Evolutionary conservation across 495 filamentous ascomycete species (phyloP).

Genomic region (Monascus purpureus): DNA sequence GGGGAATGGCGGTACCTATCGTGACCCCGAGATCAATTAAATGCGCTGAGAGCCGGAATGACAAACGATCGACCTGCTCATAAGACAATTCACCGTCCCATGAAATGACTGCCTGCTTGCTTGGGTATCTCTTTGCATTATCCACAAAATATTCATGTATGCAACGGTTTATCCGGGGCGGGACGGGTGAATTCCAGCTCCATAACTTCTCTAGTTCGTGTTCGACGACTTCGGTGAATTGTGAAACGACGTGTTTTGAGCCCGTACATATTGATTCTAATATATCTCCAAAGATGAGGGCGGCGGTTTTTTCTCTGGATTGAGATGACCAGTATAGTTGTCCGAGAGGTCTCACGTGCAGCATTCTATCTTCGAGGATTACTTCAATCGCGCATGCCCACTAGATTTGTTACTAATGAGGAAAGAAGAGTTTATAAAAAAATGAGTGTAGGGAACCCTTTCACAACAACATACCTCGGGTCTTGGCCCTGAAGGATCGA

Average conservation of each 20-base stretch:
- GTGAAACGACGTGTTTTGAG: not conserved
- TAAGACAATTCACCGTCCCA: conserved; percentile 31
- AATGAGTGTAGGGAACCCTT: too few species aligned
- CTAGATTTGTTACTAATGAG: too few species aligned
- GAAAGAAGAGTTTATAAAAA: too few species aligned
- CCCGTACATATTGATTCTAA: not conserved
- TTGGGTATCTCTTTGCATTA: not conserved
- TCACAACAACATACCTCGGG: not conserved
- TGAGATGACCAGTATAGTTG: not conserved
- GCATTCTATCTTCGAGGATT: not conserved
- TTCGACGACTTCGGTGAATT: not conserved
- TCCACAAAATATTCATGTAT: not conserved
- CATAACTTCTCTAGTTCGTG: not conserved
- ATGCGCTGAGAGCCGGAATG: conserved; percentile 2
- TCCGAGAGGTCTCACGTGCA: not conserved
- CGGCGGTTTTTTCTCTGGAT: not conserved
- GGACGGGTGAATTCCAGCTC: not conserved
- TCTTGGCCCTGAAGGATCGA: not conserved
- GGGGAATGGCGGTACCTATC: conserved; percentile 20
- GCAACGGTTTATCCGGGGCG: not conserved
- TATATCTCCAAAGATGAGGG: not conserved
- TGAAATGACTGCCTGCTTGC: conserved; percentile 7
- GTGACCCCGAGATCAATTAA: conserved; percentile 16
- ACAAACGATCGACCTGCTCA: conserved; percentile 3
- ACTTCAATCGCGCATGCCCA: not conserved